These are phyloP conservation scores for Anacardium occidentale DNA, from an alignment of 345 rosid genomes.

Conservation along the genomic window DNA sequence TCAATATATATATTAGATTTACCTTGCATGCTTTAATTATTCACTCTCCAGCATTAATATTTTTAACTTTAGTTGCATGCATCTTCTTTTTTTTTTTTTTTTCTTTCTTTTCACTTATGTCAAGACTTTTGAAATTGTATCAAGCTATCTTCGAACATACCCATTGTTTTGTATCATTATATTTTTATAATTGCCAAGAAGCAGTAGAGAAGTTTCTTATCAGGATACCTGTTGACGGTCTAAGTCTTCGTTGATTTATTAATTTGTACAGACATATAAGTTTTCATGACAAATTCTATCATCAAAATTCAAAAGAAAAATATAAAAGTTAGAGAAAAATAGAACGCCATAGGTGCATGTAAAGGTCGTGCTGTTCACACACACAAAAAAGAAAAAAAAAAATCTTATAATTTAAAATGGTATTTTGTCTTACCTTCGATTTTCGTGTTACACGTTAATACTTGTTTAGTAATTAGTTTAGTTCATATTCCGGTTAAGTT, in stretches of 20 bases:
- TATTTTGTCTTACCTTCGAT: conserved; percentile 4
- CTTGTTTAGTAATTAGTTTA: background rate
- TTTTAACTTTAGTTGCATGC: no score
- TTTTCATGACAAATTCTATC: background rate
- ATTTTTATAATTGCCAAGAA: conserved; percentile 14
- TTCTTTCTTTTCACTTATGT: no score
- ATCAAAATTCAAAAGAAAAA: background rate
- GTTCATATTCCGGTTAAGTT: conserved; percentile 23
- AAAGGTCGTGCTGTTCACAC: conserved; percentile 34
- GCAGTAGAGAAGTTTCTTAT: conserved; percentile 5
- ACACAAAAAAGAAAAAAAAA: background rate
- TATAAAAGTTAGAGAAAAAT: background rate
- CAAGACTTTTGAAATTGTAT: background rate
- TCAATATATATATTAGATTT: conserved; percentile 9
- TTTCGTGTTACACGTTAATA: background rate
- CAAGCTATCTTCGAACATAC: background rate
- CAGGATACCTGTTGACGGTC: conserved; percentile 5
- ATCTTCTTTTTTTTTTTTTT: no score
- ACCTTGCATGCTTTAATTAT: background rate
- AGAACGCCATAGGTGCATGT: background rate
- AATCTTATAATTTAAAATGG: background rate
- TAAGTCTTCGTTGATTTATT: background rate
- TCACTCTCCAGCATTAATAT: no score
- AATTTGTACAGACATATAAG: background rate
- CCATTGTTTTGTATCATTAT: background rate